Evolutionary conservation across 345 rosid genomes (phyloP).

Genomic region (Passiflora organensis): DNA sequence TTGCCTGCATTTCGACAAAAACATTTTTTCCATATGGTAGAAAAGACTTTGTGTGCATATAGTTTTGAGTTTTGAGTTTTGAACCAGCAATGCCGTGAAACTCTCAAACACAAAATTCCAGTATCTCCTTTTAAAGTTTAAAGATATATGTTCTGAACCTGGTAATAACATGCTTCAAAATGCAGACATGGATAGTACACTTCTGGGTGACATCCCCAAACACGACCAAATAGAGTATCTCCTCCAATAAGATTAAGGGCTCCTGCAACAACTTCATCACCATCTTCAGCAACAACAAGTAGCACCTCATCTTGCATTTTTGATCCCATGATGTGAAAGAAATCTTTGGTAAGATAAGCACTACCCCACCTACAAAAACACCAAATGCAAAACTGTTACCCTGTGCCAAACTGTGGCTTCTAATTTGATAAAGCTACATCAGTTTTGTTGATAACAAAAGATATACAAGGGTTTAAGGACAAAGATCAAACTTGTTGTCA

Average conservation of each 20-base stretch:
- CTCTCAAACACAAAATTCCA: too few species aligned
- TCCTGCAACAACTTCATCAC: conserved; percentile 84
- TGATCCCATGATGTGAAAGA: conserved; percentile 74
- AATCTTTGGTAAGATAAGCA: conserved; percentile 82
- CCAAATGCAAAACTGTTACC: background rate
- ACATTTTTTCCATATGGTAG: too few species aligned
- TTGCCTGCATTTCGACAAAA: conserved; percentile 71
- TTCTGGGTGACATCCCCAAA: conserved; percentile 84
- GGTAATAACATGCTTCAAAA: conserved; percentile 97
- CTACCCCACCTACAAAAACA: conserved; percentile 71
- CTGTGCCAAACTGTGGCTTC: background rate
- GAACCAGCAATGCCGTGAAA: too few species aligned
- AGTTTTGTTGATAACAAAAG: background rate
- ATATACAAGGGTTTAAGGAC: conserved; percentile 5
- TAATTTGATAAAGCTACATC: background rate
- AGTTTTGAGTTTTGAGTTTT: too few species aligned
- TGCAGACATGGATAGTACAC: conserved; percentile 84
- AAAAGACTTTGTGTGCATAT: too few species aligned
- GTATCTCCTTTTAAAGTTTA: too few species aligned
- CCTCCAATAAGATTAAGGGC: conserved; percentile 93
- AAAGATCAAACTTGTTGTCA: conserved; percentile 69
- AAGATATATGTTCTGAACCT: conserved; percentile 40
- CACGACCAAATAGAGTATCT: conserved; percentile 80
- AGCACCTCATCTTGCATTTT: conserved; percentile 74
- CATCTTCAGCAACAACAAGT: conserved; percentile 82